phyloP scores from a whole-genome alignment of 805 yeast genomes.

The Pichia ethanolica region DNA sequence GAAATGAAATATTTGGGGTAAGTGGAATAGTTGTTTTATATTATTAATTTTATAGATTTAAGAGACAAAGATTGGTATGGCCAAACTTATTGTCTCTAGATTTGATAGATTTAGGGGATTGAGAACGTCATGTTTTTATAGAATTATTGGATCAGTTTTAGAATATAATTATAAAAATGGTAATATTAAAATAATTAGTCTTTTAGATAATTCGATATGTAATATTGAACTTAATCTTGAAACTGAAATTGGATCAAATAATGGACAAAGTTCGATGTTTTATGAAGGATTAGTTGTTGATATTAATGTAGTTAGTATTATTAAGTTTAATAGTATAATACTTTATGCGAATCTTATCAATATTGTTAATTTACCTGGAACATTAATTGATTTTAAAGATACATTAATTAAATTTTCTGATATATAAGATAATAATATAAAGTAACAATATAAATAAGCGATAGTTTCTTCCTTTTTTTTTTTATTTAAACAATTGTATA shows the following conservation, averaged over 20 bases:
- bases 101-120: slow-evolving; percentile 9
- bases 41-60: background rate
- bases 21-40: no score
- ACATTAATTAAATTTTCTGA: background rate
- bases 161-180: slow-evolving; percentile 16
- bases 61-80: background rate
- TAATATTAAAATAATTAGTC: slow-evolving; percentile 10
- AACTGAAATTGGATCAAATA: background rate
- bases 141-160: slow-evolving; percentile 19
- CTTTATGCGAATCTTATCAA: background rate
- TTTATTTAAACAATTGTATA: no score
- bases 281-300: slow-evolving; percentile 19
- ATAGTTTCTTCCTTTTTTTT: no score
- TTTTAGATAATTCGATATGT: slow-evolving; percentile 8
- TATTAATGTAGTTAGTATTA: slow-evolving; percentile 12
- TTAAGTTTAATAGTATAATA: background rate
- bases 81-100: slow-evolving; percentile 6
- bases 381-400: background rate
- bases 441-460: no score
- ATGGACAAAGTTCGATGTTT: slow-evolving; percentile 5
- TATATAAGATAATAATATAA: background rate
- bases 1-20: no score
- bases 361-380: background rate
- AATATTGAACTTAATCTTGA: slow-evolving; percentile 8
- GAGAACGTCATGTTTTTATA: slow-evolving; percentile 10